Evolutionary conservation across 2,329 filamentous ascomycete genomes (phyloP).

Genomic region (Knoxdaviesia capensis): DNA sequence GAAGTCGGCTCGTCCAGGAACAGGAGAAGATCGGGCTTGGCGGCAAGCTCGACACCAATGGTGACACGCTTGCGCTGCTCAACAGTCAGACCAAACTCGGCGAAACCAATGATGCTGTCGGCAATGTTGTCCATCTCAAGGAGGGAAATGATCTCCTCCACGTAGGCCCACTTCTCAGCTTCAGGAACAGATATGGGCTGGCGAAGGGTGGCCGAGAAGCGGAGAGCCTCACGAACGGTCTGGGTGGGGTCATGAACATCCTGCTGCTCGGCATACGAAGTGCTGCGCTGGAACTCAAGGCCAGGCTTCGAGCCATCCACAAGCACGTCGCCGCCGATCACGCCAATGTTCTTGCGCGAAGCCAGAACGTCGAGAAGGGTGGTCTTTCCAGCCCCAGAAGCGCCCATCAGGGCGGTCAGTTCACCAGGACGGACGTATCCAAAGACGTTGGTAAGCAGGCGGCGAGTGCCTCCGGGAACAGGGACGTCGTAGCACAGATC

Average conservation of each 20-base stretch:
- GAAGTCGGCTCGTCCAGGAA: constrained; percentile 67
- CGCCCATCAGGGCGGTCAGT: constrained; percentile 64
- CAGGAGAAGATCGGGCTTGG: constrained; percentile 56
- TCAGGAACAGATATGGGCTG: constrained; percentile 32
- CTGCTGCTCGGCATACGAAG: constrained; percentile 41
- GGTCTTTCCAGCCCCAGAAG: constrained; percentile 73
- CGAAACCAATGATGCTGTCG: constrained; percentile 35
- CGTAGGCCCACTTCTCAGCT: constrained; percentile 35
- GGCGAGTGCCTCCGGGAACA: constrained; percentile 31
- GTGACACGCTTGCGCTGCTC: constrained; percentile 60
- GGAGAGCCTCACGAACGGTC: constrained; percentile 41
- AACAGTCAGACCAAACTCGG: constrained; percentile 50
- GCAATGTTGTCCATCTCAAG: constrained; percentile 38
- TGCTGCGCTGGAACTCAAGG: constrained; percentile 39
- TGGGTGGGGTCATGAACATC: constrained; percentile 41
- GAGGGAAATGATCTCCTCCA: constrained; percentile 38
- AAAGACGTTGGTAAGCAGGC: constrained; percentile 32
- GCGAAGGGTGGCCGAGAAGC: constrained; percentile 41
- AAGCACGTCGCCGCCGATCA: constrained; percentile 34
- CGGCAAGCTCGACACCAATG: constrained; percentile 75
- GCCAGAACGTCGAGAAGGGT: constrained; percentile 63
- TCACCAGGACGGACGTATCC: constrained; percentile 62
- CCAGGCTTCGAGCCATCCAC: constrained; percentile 36
- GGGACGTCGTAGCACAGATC: constrained; percentile 60
- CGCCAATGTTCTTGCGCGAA: constrained; percentile 38